Evolutionary conservation across 2,329 filamentous ascomycete genomes (phyloP), one percentile per base, ranked within the genome.

Genomic region (Fusarium circinatum): DNA sequence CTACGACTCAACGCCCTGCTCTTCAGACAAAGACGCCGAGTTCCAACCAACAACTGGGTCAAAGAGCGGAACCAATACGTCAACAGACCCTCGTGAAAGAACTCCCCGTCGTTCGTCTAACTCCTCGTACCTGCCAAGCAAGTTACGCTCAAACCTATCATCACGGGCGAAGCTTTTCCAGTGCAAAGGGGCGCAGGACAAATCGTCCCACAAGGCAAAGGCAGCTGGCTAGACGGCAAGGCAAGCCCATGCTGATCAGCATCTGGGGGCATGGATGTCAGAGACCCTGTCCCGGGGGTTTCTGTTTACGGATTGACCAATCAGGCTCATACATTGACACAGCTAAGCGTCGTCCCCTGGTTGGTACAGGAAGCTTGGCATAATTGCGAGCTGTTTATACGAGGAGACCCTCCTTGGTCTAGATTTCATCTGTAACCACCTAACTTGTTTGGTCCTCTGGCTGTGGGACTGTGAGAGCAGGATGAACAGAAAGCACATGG

Each of bases 281-380:
- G 26, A 30, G 52, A 65, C 67, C 67, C 47, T 65, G 52, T 36
- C 17, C 52, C 67, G 52, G 66, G 36, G 17, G 66, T 70, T 70
- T 70, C 66, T 65, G 30, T 32, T 59, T 70, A 70, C 67, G 66
- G 52, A n/a, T 39, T 55, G 52, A 30, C 67, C 67, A 70, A 70
- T 70, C 42, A 65, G 28, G 1, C 12, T 32, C n/a, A 28, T 38
- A 10, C 30, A 17, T 41, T 52, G 32, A 54, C 52, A 24, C 41
- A 52, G 45, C 62, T 48, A 67, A 61, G 38, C 60, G 39, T 56
- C 28, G 32, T 39, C 42, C 38, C 20, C 44, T 62, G 45, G 34
- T 38, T 36, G 30, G 38, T 24, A 36, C 28, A 42, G 24, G 62
- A 68, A 68, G 66, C 66, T 69, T 69, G 57, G 66, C 65, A 68